These are phyloP conservation scores for Corynascus novoguineensis DNA, from an alignment of 495 filamentous ascomycete species.

Conservation along the genomic window DNA sequence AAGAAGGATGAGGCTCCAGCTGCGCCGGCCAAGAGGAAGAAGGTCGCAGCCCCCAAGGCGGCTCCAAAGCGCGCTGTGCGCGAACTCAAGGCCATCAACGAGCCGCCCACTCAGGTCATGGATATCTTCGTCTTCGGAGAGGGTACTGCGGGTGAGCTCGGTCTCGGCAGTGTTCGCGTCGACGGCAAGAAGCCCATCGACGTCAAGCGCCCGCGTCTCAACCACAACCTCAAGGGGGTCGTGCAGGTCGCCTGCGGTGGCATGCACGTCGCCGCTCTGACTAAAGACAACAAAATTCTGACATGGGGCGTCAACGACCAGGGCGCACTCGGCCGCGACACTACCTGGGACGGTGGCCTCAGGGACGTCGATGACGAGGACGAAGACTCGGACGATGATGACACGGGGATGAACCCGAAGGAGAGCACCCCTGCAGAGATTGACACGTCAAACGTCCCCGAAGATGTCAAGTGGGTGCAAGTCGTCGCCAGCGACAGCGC, in stretches of 20 bases:
- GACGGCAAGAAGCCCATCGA: conserved; percentile 51
- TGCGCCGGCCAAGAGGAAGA: conserved; percentile 14
- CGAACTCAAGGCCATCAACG: conserved; percentile 35
- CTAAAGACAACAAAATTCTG: conserved; percentile 57
- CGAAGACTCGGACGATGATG: conserved; percentile 38
- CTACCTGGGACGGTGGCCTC: conserved; percentile 50
- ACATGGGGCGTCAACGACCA: conserved; percentile 73
- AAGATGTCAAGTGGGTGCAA: conserved; percentile 51
- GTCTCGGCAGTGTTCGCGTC: conserved; percentile 40
- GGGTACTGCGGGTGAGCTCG: conserved; percentile 50
- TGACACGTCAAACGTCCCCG: conserved; percentile 39
- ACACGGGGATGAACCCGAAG: conserved; percentile 50
- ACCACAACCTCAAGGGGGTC: conserved; percentile 50
- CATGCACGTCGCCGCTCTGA: conserved; percentile 62
- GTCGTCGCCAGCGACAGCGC: conserved; percentile 60
- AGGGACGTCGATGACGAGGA: conserved; percentile 55
- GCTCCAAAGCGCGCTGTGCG: conserved; percentile 15
- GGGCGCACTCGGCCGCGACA: conserved; percentile 61
- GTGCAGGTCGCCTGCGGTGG: conserved; percentile 62
- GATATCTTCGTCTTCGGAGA: conserved; percentile 54
- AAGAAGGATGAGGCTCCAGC: conserved; percentile 12
- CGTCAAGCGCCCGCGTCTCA: conserved; percentile 52
- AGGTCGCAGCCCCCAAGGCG: conserved; percentile 13
- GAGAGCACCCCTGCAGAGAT: conserved; percentile 57
- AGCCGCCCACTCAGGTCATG: conserved; percentile 36